Base-by-base conservation (phyloP, 495 filamentous ascomycete species). In the Penicillium lagena region DNA sequence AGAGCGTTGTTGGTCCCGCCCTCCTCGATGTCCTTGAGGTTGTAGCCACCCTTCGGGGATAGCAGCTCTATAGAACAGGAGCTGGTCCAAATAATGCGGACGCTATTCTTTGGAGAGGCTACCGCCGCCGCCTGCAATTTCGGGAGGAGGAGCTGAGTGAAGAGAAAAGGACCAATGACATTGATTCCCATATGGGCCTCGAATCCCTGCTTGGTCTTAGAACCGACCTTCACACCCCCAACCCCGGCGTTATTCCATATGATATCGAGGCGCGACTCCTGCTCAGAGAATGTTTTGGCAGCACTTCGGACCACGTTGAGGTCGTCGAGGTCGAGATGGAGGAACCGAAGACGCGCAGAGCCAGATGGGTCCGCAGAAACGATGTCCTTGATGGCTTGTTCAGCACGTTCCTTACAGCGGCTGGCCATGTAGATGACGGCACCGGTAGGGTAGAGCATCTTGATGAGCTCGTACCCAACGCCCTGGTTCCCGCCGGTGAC, bases 211-310 rank as follows among this genome's bases (percentile, higher is more conserved):
- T 32, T 30, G 12, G 43, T 51, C 12, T 31, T 46, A 7, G 38
- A n/a, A 12, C 48, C 48, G 4, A 34, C 13, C 17, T 38, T 13
- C 7, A 51, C 48, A 22, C 42, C 42, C 11, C 48, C 48, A 5
- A 62, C 44, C 7, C 65, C 73, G 5, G 61, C 70, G 38, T 77
- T 77, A 29, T 70, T 67, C 37, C 76, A 64, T 22, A 77, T 50
- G 31, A 68, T 50, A 48, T 76, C 72, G 7, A 76, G 57, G 1
- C 36, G 51, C 32, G 64, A 60, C 14, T 59, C 55, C 11, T 64
- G 49, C 9, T 59, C 39, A 9, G 60, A 50, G 12, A 51, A 46
- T 11, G 43, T 42, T 35, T 30, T 12, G 3, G 60, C 68, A 9
- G 67, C 68, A 40, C 50, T 60, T 53, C 64, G 60, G 12, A 76